A percentile compares a stretch with the other conserved stretches of the same genome.
Conservation (phyloP, 768 basidiomycete species). For the Naganishia onofrii region DNA sequence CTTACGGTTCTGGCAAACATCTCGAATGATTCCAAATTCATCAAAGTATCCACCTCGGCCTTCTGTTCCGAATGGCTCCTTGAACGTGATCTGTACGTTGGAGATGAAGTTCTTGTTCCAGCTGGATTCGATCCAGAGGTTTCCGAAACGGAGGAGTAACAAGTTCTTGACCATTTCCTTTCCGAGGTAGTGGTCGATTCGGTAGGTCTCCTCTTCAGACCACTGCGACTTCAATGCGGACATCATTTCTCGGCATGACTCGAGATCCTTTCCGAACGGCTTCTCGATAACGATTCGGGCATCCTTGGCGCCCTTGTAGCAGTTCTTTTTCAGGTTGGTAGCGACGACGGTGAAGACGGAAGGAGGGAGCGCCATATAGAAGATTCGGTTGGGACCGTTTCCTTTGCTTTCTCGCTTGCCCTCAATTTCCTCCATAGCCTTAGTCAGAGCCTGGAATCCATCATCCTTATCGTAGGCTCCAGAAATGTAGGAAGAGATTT, state of each 20-base stretch:
- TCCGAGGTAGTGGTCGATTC: slow-evolving; percentile 98
- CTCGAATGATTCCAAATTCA: slow-evolving; percentile 98
- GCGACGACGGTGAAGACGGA: slow-evolving; percentile 90
- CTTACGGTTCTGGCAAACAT: slow-evolving; percentile 96
- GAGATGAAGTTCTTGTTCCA: slow-evolving; percentile 96
- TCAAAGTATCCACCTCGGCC: slow-evolving; percentile 99
- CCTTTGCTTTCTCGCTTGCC: slow-evolving; percentile 56
- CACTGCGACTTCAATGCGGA: slow-evolving; percentile 76
- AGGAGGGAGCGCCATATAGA: slow-evolving; percentile 95
- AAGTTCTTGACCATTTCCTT: slow-evolving; percentile 99
- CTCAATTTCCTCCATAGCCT: slow-evolving; percentile 75
- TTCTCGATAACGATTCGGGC: slow-evolving; percentile 97
- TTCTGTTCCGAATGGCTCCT: slow-evolving; percentile 98
- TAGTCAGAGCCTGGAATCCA: slow-evolving; percentile 73
- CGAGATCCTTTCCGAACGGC: slow-evolving; percentile 93
- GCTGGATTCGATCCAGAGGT: slow-evolving; percentile 77
- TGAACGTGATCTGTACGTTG: slow-evolving; percentile 99
- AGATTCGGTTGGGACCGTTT: slow-evolving; percentile 66
- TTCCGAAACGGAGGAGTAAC: slow-evolving; percentile 91
- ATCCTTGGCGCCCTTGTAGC: slow-evolving; percentile 69
- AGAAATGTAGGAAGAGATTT: slow-evolving; percentile 72
- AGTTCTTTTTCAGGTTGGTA: slow-evolving; percentile 73
- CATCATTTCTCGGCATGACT: slow-evolving; percentile 76
- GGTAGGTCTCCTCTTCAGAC: slow-evolving; percentile 96
- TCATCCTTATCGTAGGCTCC: slow-evolving; percentile 83